phyloP scores from a whole-genome alignment of 768 basidiomycete species.

The Trichaptum fuscoviolaceum region DNA sequence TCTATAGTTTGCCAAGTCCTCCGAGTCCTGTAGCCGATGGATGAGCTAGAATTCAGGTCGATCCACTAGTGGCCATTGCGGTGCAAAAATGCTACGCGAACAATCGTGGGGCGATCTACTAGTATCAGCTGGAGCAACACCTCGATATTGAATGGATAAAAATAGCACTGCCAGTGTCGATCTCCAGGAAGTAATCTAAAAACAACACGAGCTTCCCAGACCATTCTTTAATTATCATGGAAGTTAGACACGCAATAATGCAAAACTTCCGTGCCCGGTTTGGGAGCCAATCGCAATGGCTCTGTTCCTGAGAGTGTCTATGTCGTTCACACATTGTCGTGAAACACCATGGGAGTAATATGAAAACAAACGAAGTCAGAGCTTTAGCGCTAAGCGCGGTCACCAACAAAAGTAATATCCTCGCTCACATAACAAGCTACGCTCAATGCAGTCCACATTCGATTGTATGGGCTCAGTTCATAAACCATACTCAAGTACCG shows the following conservation, averaged over 20 bases:
- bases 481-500: neutral
- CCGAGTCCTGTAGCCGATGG: neutral
- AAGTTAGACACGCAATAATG: neutral
- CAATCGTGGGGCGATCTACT: neutral
- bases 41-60: neutral
- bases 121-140: neutral
- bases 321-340: neutral
- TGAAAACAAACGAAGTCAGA: neutral
- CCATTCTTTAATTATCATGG: neutral
- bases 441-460: neutral
- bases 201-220: neutral
- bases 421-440: neutral
- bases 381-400: neutral
- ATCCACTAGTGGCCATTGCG: neutral
- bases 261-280: neutral
- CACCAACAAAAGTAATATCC: neutral
- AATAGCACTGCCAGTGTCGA: neutral
- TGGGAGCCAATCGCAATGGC: neutral
- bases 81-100: neutral
- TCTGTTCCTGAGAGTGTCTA: neutral
- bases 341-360: neutral
- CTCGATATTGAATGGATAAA: neutral
- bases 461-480: neutral
- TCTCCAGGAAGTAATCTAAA: neutral
- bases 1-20: neutral